Base-by-base conservation (phyloP, 805 yeast genomes). In the Suhomyces emberorum region DNA sequence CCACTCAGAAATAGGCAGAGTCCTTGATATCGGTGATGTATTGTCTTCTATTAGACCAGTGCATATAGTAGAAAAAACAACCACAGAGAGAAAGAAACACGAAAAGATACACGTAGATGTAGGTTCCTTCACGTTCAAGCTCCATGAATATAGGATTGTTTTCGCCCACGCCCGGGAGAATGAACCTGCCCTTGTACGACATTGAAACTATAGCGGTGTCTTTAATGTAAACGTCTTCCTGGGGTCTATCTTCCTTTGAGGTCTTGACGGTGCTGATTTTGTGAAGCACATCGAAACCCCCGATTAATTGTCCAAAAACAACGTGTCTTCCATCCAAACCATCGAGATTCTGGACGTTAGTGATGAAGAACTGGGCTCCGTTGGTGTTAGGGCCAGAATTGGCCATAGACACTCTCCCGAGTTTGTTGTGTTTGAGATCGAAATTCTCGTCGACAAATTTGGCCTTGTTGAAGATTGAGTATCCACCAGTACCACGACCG, bases 341-440 rank as follows among this genome's bases (percentile, higher is more conserved):
- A 18, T 37, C 19, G 11, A 57, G 48, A n/a, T 34, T 27, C 14
- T 39, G 35, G 7, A 27, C 41, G 17, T 49, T 49, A 40, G 55
- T 48, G 40, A 55, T 48, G 41, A 54, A 54, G 19, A 54, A 54
- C 28, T 48, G 54, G 12, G 46, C 49, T 3, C 57, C 56, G 38
- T 54, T 54, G 37, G 58, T 49, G 35, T 52, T 34, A 10, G 47
- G 52, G 4, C 52, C 56, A 2, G 46, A 31, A 40, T 49, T 54
- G 47, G 59, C 59, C 59, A 54, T 52, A 22, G 53, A 48, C 22
- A 55, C 26, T 7, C 61, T 46, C 15, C 61, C 61, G 15, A 38
- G 15, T 39, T 53, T 55, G 35, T 43, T 39, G 47, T 55, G 61
- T 15, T 27, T 37, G 26, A 55, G n/a, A 8, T 38, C 42, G 23